Base-by-base conservation (phyloP, 306 rosid genomes). In the Glycine tomentella region DNA sequence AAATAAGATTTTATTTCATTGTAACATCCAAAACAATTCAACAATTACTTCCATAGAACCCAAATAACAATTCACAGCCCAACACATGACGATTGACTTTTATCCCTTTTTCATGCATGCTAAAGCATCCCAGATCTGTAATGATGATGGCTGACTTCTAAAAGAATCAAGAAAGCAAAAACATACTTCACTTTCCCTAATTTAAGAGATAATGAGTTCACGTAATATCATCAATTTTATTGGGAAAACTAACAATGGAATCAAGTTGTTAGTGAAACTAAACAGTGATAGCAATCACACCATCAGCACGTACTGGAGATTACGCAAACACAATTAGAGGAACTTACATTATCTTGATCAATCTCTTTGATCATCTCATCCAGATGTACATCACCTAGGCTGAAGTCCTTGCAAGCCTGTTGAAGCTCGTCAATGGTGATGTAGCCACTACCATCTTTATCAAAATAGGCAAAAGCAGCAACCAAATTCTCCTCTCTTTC, bases 371-470 rank as follows among this genome's bases (percentile, higher is more conserved):
- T 84, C 52, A 89, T 89, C 10, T 90, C 98, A 72, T 93, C 95
- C 40, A 88, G 87, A 75, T 85, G 94, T 11, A 88, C 98, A 3
- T 91, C 97, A 12, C 94, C 95, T 8, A 91, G 84, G 64, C 98
- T 93, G 44, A 93, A 93, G 31, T 93, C 98, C 75, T 84, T 90
- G 80, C 86, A 84, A 75, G 98, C 93, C 38, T 88, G 92, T 78
- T 91, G 93, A 86, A 93, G 97, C 84, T 93, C 97, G 62, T 93
- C 98, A 52, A 90, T 75, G 75, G 98, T 93, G 83, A 93, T 93
- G 80, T 93, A 93, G 15, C 98, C 98, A 80, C 97, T 91, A 10
- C 90, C 88, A 69, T 93, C 98, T 83, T 93, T 93, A 87, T 93
- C 97, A 58, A 91, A 93, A 87, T 89, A 93, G 69, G 91, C 74